Conservation (phyloP, 768 basidiomycete species). For the Pisolithus tinctorius region DNA sequence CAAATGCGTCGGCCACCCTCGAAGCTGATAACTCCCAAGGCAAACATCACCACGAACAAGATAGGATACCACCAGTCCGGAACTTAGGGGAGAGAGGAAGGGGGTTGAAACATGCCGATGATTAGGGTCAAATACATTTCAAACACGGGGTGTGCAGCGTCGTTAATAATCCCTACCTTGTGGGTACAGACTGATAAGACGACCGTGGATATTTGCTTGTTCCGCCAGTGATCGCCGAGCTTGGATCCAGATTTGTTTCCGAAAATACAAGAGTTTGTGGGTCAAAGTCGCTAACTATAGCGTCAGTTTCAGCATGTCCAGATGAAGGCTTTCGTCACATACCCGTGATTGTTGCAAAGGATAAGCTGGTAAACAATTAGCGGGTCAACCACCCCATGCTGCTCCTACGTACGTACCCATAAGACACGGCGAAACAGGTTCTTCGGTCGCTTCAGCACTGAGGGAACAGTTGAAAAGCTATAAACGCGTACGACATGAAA, state of each 20-base stretch:
- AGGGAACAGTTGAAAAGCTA: slow-evolving; percentile 1
- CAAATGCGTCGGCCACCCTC: slow-evolving; percentile 52
- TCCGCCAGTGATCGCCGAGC: slow-evolving; percentile 64
- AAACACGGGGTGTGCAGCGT: too few relatives aligned
- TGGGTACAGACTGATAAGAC: slow-evolving; percentile 51
- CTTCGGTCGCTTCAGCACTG: slow-evolving; percentile 8
- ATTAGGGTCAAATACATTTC: too few relatives aligned
- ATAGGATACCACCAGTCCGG: slow-evolving; percentile 82
- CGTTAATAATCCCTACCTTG: slow-evolving; percentile 55
- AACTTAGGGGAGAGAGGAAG: slow-evolving; percentile 41
- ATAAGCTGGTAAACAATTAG: slow-evolving; percentile 68
- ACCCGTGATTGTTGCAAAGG: slow-evolving; percentile 80
- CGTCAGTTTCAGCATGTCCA: not conserved
- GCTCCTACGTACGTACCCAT: slow-evolving; percentile 22
- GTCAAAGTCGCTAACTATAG: slow-evolving; percentile 45
- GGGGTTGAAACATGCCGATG: not conserved
- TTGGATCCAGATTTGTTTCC: slow-evolving; percentile 73
- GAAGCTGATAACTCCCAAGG: slow-evolving; percentile 55
- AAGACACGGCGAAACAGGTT: slow-evolving; percentile 21
- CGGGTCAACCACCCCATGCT: not conserved
- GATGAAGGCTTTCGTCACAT: not conserved
- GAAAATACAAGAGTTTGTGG: slow-evolving; percentile 70
- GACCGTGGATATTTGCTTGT: slow-evolving; percentile 68
- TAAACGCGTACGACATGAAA: slow-evolving; percentile 61
- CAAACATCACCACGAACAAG: slow-evolving; percentile 64